Conservation (phyloP, 441 rosid genomes). For the Aleurites moluccanus region DNA sequence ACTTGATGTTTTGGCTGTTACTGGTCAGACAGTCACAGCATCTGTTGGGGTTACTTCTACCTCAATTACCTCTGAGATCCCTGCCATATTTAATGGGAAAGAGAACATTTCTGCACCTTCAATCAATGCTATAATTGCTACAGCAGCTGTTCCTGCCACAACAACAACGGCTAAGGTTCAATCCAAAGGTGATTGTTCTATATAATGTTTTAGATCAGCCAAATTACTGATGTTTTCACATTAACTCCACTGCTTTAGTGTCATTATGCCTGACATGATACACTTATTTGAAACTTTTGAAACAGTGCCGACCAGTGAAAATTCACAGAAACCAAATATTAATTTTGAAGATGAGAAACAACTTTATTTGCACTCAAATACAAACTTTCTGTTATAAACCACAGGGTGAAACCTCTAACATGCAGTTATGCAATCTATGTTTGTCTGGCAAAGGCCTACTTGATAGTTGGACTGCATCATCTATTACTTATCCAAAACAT, state of each 20-base stretch:
- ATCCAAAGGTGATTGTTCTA: constrained; percentile 60
- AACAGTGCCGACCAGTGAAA: background rate
- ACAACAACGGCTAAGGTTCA: constrained; percentile 51
- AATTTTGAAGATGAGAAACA: background rate
- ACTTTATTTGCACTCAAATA: background rate
- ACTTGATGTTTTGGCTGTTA: constrained; percentile 29
- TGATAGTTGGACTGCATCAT: background rate
- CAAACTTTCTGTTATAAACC: background rate
- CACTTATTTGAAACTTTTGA: background rate
- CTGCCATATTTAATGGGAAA: constrained; percentile 29
- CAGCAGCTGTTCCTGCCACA: constrained; percentile 31
- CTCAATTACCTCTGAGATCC: constrained; percentile 34
- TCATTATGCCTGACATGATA: background rate
- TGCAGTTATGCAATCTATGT: background rate
- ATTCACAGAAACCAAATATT: background rate
- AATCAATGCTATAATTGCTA: constrained; percentile 28
- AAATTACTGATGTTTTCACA: background rate
- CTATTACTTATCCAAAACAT: background rate
- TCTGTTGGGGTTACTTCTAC: constrained; percentile 39
- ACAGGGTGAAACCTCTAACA: background rate
- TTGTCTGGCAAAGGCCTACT: background rate
- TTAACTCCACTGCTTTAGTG: background rate
- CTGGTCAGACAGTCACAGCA: constrained; percentile 31
- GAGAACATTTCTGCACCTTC: constrained; percentile 32
- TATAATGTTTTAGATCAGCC: background rate